A percentile compares a stretch with the other conserved stretches of the same genome.
Conservation (phyloP, 2,329 filamentous ascomycete genomes). For the Colletotrichum musae region DNA sequence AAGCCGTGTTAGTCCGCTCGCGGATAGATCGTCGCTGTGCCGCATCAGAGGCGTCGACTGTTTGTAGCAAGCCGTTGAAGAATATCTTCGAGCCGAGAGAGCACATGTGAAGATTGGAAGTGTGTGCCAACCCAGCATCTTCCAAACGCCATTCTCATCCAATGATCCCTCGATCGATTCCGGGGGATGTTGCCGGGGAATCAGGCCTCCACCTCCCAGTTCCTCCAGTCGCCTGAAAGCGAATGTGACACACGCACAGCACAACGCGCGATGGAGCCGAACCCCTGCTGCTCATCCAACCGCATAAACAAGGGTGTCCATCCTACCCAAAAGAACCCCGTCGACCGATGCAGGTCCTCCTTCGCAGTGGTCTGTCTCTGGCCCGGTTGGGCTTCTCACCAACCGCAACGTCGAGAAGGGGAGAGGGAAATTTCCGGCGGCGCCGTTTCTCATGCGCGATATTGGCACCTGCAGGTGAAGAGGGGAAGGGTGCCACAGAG, state of each 20-base stretch:
- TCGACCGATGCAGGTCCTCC: neutral
- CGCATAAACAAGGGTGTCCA: neutral
- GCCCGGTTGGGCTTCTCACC: neutral
- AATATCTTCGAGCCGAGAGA: no score
- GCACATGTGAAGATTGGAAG: no score
- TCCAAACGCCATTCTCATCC: no score
- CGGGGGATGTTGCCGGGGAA: no score
- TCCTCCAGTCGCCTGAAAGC: neutral
- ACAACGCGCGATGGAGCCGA: no score
- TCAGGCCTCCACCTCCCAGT: no score
- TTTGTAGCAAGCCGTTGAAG: no score
- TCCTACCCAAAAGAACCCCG: slow-evolving; percentile 4
- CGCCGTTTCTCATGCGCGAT: neutral
- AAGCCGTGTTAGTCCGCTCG: no score
- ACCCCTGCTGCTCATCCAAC: neutral
- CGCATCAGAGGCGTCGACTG: no score
- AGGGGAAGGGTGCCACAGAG: neutral
- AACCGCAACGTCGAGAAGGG: neutral
- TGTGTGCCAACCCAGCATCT: no score
- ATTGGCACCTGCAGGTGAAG: slow-evolving; percentile 7
- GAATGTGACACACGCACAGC: slow-evolving; percentile 3
- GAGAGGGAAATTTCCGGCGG: neutral
- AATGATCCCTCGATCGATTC: no score
- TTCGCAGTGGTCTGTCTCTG: neutral
- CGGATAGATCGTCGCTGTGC: no score